Evolutionary conservation across 306 rosid species (phyloP), one percentile per base, ranked within the genome.

Genomic region (Vigna hirtella): DNA sequence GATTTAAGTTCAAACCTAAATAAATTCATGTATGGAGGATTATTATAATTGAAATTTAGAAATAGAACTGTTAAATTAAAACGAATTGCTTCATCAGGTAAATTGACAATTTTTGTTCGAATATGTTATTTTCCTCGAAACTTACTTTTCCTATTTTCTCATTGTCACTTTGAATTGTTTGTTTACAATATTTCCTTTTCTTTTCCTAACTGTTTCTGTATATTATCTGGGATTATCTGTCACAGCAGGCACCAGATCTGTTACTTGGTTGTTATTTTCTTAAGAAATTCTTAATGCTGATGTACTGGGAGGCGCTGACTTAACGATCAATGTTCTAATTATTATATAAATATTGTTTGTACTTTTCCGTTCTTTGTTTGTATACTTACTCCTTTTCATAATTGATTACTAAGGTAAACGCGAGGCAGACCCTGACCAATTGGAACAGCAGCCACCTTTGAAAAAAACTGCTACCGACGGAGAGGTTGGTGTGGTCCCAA

Each of bases 391-490:
- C 59, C 5, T 70, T 64, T 40, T 38, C 49, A 11, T 67, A 50
- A 16, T 66, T 77, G 72, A 58, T 66, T 67, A 72, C 22, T 36
- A 66, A 86, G 89, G 40, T 36, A 86, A 83, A 62, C 85, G 83
- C 61, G 80, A 86, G 73, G 85, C 83, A 73, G 73, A 64, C 58
- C 79, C 16, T 67, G 82, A 67, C 73, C 81, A 52, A 76, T 49
- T 42, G 62, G 87, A 86, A 7, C 26, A 76, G 22, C 83, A 83
- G 72, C 68, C 83, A 28, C 85, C 87, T 59, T 62, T 48, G 66
- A 83, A 86, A 75, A 80, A 83, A 83, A 30, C 77, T 36, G 83
- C 78, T 53, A 73, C 78, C 1, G 87, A 86, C 22, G 87, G 81
- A 16, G 89, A 83, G 36, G 26, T 3, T 34, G 76, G 34, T 38